Conservation (phyloP, 805 yeast species). For the Candida railenensis region DNA sequence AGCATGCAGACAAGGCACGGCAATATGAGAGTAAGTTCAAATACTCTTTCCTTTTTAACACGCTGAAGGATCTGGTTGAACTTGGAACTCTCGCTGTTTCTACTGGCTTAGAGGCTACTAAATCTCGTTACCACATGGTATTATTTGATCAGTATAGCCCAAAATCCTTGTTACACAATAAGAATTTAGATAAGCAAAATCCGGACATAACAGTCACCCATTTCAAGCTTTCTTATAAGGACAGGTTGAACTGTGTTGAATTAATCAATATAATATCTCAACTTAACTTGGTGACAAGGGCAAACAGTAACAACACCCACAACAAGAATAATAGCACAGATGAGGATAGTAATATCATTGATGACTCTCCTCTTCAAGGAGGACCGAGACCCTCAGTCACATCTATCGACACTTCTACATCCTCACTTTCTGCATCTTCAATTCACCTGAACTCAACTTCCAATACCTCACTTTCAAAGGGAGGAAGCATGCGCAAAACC, state of each 20-base stretch:
- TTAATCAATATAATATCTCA: conserved; percentile 15
- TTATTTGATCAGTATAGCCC: conserved; percentile 19
- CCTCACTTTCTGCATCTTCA: conserved; percentile 8
- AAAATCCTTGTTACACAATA: conserved; percentile 7
- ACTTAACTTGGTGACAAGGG: conserved; percentile 5
- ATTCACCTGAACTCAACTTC: conserved; percentile 8
- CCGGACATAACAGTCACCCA: conserved; percentile 18
- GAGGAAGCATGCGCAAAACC: not conserved
- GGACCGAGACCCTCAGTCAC: conserved; percentile 9
- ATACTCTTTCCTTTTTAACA: conserved; percentile 22
- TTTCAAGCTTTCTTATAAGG: conserved; percentile 19
- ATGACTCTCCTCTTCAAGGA: not conserved
- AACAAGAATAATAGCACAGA: not conserved
- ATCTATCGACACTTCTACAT: conserved; percentile 10
- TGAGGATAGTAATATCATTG: not conserved
- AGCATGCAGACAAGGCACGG: conserved; percentile 7
- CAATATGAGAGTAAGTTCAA: conserved; percentile 15
- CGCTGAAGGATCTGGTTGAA: conserved; percentile 12
- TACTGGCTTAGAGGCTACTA: conserved; percentile 27
- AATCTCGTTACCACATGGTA: conserved; percentile 21
- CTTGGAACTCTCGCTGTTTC: conserved; percentile 22
- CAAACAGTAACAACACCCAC: not conserved
- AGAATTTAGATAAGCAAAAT: conserved; percentile 2
- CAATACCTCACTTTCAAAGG: conserved; percentile 2
- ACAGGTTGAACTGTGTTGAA: conserved; percentile 17